Conservation (phyloP, 495 filamentous ascomycete genomes). For the Elasticomyces elasticus region DNA sequence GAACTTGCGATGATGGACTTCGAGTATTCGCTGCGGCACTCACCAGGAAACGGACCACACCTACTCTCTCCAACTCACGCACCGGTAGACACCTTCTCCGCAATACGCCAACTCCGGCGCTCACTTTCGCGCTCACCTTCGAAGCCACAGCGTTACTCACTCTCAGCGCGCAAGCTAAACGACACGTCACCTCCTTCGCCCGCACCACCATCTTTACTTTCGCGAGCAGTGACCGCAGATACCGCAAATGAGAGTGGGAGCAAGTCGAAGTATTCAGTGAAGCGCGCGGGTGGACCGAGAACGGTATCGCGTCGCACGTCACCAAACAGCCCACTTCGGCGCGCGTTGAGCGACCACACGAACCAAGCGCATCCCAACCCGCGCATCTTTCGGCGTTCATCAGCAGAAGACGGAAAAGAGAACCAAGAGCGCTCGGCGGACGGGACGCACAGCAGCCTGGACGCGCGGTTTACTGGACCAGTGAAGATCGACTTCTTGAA, state of each 20-base stretch:
- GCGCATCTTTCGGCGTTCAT: slow-evolving; percentile 33
- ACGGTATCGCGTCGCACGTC: slow-evolving; percentile 38
- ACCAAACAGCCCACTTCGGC: slow-evolving; percentile 60
- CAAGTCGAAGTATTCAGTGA: slow-evolving; percentile 23
- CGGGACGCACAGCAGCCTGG: background rate
- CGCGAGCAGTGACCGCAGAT: slow-evolving; percentile 13
- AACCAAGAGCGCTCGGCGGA: slow-evolving; percentile 20
- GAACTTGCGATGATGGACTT: slow-evolving; percentile 29
- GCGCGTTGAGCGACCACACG: slow-evolving; percentile 57
- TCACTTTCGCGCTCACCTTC: slow-evolving; percentile 83
- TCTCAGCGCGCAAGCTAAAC: background rate
- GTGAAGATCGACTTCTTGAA: slow-evolving; percentile 32
- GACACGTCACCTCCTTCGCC: slow-evolving; percentile 13
- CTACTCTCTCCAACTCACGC: slow-evolving; percentile 73
- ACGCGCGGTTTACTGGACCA: slow-evolving; percentile 21
- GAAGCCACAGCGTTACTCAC: slow-evolving; percentile 43
- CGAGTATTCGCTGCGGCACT: slow-evolving; percentile 31
- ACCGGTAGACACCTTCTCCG: slow-evolving; percentile 65
- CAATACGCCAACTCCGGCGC: slow-evolving; percentile 67
- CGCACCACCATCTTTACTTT: slow-evolving; percentile 1
- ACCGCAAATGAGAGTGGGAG: background rate
- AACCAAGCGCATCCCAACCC: slow-evolving; percentile 59
- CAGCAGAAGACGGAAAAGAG: slow-evolving; percentile 51
- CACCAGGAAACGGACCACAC: slow-evolving; percentile 61
- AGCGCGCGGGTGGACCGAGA: slow-evolving; percentile 31